These are phyloP conservation scores for Phytophthora pisi DNA, from an alignment of 352 stramenopile species.

Conservation along the genomic window DNA sequence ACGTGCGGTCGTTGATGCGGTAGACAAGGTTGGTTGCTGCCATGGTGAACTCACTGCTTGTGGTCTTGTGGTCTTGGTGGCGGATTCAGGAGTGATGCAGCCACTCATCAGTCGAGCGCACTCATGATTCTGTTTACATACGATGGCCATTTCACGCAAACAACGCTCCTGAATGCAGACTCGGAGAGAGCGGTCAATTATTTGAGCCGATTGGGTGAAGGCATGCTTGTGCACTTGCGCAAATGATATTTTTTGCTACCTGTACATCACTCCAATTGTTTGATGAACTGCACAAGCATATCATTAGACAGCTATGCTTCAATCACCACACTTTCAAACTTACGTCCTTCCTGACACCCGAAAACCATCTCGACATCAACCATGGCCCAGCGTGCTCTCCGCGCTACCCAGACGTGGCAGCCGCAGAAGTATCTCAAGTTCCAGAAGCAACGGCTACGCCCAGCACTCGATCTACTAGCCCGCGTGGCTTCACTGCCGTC, in stretches of 20 bases:
- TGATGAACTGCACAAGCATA: no score
- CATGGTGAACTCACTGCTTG: slow-evolving; percentile 11
- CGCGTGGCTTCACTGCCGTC: slow-evolving; percentile 28
- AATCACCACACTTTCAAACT: not conserved
- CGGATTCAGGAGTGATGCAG: slow-evolving; percentile 6
- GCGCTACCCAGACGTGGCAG: slow-evolving; percentile 50
- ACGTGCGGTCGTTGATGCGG: slow-evolving; percentile 31
- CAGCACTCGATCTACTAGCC: slow-evolving; percentile 64
- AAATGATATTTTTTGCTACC: no score
- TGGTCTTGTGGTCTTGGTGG: slow-evolving; percentile 3
- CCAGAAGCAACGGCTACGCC: slow-evolving; percentile 52
- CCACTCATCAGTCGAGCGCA: slow-evolving; percentile 5
- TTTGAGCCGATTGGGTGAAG: no score
- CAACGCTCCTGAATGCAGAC: slow-evolving; percentile 10
- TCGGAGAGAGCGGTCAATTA: no score
- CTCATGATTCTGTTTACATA: slow-evolving; percentile 9
- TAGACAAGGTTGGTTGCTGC: slow-evolving; percentile 22
- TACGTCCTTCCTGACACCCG: no score
- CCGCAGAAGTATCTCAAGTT: slow-evolving; percentile 69
- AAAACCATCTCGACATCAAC: not conserved
- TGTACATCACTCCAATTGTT: no score
- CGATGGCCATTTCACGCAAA: slow-evolving; percentile 20
- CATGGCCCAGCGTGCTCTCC: not conserved
- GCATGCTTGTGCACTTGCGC: no score
- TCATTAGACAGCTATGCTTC: no score